Conservation (phyloP, 495 filamentous ascomycete genomes). For the Aspergillus taichungensis region DNA sequence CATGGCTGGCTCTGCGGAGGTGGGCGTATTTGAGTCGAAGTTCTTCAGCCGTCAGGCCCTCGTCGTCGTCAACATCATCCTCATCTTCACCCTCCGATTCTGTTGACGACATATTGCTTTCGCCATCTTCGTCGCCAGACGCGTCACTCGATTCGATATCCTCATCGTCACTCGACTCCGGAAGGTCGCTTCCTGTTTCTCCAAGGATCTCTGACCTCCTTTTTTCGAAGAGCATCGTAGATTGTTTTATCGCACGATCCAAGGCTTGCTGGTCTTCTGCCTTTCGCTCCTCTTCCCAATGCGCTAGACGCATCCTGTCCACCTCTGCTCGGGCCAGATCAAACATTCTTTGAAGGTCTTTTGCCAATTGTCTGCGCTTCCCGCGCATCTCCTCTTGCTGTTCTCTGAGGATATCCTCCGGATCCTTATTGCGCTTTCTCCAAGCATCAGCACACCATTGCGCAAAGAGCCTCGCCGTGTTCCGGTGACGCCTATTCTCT, state of each 20-base stretch:
- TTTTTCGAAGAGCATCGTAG: slow-evolving; percentile 48
- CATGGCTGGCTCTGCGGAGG: slow-evolving; percentile 33
- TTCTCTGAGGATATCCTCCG: slow-evolving; percentile 37
- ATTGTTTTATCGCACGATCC: slow-evolving; percentile 72
- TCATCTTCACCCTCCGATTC: slow-evolving; percentile 37
- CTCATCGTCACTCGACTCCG: slow-evolving; percentile 41
- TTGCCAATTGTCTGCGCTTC: slow-evolving; percentile 60
- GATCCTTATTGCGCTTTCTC: slow-evolving; percentile 38
- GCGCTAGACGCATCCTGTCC: slow-evolving; percentile 58
- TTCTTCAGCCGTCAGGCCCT: slow-evolving; percentile 68
- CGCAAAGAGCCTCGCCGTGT: slow-evolving; percentile 34
- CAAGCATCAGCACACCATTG: slow-evolving; percentile 40
- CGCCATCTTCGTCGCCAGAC: slow-evolving; percentile 40
- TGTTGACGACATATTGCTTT: slow-evolving; percentile 61
- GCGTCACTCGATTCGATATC: slow-evolving; percentile 35
- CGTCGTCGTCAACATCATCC: slow-evolving; percentile 53
- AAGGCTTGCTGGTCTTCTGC: slow-evolving; percentile 70
- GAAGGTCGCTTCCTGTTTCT: slow-evolving; percentile 31
- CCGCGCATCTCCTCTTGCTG: slow-evolving; percentile 41
- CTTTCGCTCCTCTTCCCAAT: slow-evolving; percentile 82
- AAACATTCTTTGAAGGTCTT: slow-evolving; percentile 66
- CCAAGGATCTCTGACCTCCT: slow-evolving; percentile 44
- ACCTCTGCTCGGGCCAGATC: slow-evolving; percentile 69
- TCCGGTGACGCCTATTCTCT: slow-evolving; percentile 64
- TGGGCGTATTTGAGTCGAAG: slow-evolving; percentile 70